phyloP scores from a whole-genome alignment of 2,329 filamentous ascomycete species.

The Colletotrichum ledebouriae region DNA sequence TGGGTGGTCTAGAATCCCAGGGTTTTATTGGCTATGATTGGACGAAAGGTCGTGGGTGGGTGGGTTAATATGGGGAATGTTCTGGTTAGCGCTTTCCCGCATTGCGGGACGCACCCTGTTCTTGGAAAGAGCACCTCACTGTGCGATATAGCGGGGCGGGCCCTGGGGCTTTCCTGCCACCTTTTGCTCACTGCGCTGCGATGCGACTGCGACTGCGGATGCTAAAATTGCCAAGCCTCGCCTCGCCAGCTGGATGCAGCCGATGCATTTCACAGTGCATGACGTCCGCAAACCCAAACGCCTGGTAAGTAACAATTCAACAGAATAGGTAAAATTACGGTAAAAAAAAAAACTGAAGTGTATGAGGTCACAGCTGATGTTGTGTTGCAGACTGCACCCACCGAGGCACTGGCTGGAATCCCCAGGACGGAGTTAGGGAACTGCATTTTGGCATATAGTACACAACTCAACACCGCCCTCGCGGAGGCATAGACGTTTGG shows the following conservation, averaged over 20 bases:
- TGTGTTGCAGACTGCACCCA: no score
- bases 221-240: no score
- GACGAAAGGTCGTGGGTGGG: not conserved
- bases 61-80: conserved; percentile 10
- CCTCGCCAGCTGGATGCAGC: not conserved
- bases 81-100: conserved; percentile 37
- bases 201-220: no score
- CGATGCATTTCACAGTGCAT: not conserved
- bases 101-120: conserved; percentile 36
- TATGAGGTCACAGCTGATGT: not conserved
- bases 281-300: no score
- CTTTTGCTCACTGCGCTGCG: no score
- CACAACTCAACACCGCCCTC: no score
- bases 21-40: conserved; percentile 7
- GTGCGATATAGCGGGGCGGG: no score
- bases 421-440: no score
- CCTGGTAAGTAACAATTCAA: no score
- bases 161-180: no score
- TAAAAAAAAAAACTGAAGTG: not conserved
- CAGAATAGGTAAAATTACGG: not conserved
- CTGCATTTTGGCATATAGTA: no score
- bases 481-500: not conserved
- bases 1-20: conserved; percentile 35
- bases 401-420: no score
- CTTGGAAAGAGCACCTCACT: conserved; percentile 24